phyloP scores from a whole-genome alignment of 1,284 basidiomycete species.

The Termitomyces sp. region DNA sequence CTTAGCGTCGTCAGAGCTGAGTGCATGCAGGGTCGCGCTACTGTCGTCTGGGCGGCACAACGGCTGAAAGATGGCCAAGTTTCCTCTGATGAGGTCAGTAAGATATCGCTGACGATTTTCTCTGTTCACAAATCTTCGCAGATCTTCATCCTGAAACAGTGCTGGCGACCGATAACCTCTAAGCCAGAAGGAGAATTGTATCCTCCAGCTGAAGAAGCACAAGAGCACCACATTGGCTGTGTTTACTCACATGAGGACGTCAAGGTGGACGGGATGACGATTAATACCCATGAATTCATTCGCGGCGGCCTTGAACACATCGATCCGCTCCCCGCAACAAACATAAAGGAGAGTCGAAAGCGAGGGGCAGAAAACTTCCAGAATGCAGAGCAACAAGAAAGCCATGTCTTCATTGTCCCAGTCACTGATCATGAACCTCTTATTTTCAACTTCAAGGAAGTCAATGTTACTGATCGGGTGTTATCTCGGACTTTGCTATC shows the following conservation, averaged over 20 bases:
- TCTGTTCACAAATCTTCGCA: background rate
- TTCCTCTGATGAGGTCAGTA: background rate
- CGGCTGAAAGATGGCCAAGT: background rate
- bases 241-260: slow-evolving; percentile 4
- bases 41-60: background rate
- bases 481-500: background rate
- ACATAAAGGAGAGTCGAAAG: background rate
- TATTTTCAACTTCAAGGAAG: background rate
- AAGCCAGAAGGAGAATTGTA: slow-evolving; percentile 4
- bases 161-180: slow-evolving; percentile 1
- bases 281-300: background rate
- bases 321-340: background rate
- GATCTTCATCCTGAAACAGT: slow-evolving; percentile 7
- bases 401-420: background rate
- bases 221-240: background rate
- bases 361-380: background rate
- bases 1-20: background rate
- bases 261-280: background rate
- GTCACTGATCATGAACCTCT: background rate
- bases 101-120: background rate
- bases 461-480: background rate
- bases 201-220: background rate
- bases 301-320: background rate
- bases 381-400: background rate
- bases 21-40: slow-evolving; percentile 1